Conservation (phyloP, 2,329 filamentous ascomycete genomes). For the Trichoderma afroharzianum region DNA sequence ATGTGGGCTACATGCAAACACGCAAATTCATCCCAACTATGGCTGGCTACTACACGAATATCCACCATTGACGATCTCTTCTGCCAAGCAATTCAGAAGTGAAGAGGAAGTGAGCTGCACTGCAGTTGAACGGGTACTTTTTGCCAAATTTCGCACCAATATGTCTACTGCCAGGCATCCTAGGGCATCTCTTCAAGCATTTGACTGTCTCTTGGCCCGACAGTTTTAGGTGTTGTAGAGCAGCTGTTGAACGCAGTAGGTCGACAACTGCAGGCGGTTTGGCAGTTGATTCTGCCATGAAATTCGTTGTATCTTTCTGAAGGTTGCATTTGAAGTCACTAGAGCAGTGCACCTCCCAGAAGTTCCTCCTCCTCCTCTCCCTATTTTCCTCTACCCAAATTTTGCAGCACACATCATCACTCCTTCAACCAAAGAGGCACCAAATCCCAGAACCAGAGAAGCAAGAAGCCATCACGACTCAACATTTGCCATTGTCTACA, state of each 20-base stretch:
- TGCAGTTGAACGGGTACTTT: neutral
- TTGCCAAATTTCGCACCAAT: neutral
- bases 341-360: neutral
- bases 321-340: neutral
- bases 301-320: neutral
- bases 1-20: neutral
- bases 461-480: slow-evolving; percentile 22
- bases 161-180: neutral
- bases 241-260: neutral
- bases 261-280: neutral
- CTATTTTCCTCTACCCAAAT: neutral
- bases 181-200: neutral
- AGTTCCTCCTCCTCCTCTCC: neutral
- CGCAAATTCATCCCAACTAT: neutral
- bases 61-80: neutral
- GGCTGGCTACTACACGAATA: neutral
- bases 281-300: neutral
- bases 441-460: neutral
- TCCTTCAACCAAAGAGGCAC: neutral
- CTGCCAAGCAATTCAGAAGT: neutral
- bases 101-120: neutral
- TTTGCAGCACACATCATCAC: neutral
- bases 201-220: neutral
- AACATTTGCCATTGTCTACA: slow-evolving; percentile 19
- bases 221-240: neutral